Evolutionary conservation across 176 grass and related monocot species (phyloP), one percentile per base, ranked within the genome.

Genomic region (Stipa capillata): DNA sequence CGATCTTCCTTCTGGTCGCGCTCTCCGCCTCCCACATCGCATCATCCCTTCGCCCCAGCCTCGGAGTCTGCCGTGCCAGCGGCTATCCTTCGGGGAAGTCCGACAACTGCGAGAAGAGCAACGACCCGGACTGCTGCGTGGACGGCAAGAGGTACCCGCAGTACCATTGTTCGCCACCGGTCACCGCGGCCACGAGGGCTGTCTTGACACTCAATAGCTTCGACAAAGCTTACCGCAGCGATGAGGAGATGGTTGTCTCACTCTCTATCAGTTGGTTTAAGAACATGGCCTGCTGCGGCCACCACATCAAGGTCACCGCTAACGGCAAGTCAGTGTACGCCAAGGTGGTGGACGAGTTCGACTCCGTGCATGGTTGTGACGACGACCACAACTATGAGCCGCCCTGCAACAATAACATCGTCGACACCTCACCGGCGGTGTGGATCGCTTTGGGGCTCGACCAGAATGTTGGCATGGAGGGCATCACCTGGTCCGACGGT

Each of bases 261-360:
- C 18, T 89, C 8, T 85, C 87, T 9, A 85, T 63, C 0, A 44
- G 70, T 20, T 85, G 83, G 87, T 85, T 44, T 34, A 14, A 59
- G 16, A 36, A 16, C 2, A 45, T 21, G 9, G 57, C 59, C 14
- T 62, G n/a, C n/a, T n/a, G n/a, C n/a, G 17, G 61, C 10, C 47
- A 72, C 39, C 50, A 58, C 18, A 73, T 82, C 14, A 58, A 43
- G 36, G 78, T 90, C 45, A 45, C 18, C 0, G 64, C 15, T 3
- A 82, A 82, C 2, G 72, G 64, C 5, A 66, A 62, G 23, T 82
- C 35, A 0, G 64, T 82, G 11, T 5, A 56, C 7, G 72, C 72
- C 7, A 86, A 73, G 61, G 78, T 90, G 6, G 87, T 90, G 13
- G 87, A 79, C 67, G 72, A 78, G 76, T 83, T 79, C 65, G 80